These are phyloP conservation scores for Phytophthora pinifolia DNA, from an alignment of 352 stramenopile species.

Conservation along the genomic window DNA sequence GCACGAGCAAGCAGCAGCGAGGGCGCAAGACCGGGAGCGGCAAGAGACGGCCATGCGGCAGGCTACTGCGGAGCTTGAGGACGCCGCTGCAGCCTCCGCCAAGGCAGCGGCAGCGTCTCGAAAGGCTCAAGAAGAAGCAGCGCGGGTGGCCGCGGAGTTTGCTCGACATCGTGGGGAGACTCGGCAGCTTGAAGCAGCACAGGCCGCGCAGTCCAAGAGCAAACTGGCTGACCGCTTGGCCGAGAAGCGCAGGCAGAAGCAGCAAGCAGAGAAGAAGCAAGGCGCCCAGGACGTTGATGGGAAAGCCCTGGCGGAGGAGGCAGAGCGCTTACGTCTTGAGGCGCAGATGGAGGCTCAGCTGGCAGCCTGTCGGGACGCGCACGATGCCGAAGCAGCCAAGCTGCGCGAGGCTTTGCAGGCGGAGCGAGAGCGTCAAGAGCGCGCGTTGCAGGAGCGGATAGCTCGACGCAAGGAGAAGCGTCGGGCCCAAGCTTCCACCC, in stretches of 20 bases:
- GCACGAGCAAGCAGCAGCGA: constrained; percentile 21
- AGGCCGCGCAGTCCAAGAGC: constrained; percentile 47
- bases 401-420: constrained; percentile 29
- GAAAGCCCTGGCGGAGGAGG: constrained; percentile 21
- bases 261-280: constrained; percentile 1
- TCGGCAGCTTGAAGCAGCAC: constrained; percentile 36
- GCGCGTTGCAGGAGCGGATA: constrained; percentile 52
- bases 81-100: constrained; percentile 27
- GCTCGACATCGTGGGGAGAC: constrained; percentile 49
- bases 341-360: constrained; percentile 31
- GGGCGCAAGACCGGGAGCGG: constrained; percentile 42
- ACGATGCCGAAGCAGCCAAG: constrained; percentile 32
- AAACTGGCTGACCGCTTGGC: constrained; percentile 70
- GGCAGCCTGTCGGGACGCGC: constrained; percentile 26
- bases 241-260: constrained; percentile 48
- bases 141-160: constrained; percentile 58
- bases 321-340: constrained; percentile 25
- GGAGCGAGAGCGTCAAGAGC: constrained; percentile 55
- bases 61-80: constrained; percentile 34
- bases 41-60: constrained; percentile 45
- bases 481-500: constrained; percentile 6
- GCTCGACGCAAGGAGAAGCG: constrained; percentile 50
- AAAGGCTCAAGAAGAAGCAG: constrained; percentile 53
- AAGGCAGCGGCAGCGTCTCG: constrained; percentile 46
- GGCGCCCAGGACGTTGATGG: not conserved